Conservation (phyloP, 1,139 yeast genomes). For the Yamadazyma kanchanaburiensis region DNA sequence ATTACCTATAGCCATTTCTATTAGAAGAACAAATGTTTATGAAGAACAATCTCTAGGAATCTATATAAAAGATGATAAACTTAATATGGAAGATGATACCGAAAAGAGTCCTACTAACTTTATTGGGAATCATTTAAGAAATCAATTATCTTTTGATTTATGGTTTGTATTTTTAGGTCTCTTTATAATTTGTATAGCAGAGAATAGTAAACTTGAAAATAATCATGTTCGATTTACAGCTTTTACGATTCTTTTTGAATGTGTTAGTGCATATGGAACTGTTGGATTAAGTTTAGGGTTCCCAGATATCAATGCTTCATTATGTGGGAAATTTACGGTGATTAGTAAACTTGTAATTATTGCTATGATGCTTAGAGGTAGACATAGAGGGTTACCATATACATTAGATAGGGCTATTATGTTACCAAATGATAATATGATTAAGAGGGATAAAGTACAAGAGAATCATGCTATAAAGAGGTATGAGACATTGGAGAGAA, state of each 20-base stretch:
- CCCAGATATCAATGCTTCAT: constrained; percentile 62
- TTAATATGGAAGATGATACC: constrained; percentile 22
- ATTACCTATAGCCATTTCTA: constrained; percentile 91
- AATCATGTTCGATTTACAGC: constrained; percentile 54
- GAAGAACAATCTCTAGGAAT: constrained; percentile 95
- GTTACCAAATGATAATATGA: constrained; percentile 71
- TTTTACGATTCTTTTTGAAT: constrained; percentile 78
- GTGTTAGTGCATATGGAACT: constrained; percentile 93
- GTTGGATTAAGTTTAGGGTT: constrained; percentile 90
- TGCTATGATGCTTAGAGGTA: constrained; percentile 89
- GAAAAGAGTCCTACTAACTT: constrained; percentile 53
- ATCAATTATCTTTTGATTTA: constrained; percentile 88
- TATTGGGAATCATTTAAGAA: constrained; percentile 84
- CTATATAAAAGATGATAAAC: constrained; percentile 47
- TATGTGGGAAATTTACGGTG: constrained; percentile 66
- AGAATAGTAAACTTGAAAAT: constrained; percentile 57
- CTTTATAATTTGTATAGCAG: constrained; percentile 83
- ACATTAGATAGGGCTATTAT: constrained; percentile 91
- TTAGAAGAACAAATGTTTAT: constrained; percentile 93
- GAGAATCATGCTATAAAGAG: constrained; percentile 50
- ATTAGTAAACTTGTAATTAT: constrained; percentile 81
- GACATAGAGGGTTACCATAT: constrained; percentile 96
- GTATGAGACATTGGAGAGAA: constrained; percentile 27
- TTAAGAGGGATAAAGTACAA: constrained; percentile 64
- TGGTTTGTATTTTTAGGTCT: constrained; percentile 91